Evolutionary conservation across 129 eudicot genomes (phyloP).

Genomic region (Flaveria trinervia): DNA sequence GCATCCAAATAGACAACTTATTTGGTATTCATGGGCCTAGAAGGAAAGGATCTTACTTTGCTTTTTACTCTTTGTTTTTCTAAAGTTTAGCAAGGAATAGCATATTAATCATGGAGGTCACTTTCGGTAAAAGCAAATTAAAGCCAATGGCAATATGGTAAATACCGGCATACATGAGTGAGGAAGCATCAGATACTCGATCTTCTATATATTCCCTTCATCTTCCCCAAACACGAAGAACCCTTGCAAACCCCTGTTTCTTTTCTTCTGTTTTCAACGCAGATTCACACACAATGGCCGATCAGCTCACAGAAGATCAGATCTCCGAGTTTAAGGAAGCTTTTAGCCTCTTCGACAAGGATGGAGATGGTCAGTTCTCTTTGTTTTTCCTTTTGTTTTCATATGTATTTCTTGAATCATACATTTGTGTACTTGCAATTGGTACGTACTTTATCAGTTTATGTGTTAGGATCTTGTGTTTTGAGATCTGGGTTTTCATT

Average conservation of each 20-base stretch:
- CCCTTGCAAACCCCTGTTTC: constrained; percentile 21
- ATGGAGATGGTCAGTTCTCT: constrained; percentile 49
- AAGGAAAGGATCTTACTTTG: constrained; percentile 20
- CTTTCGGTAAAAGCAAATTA: constrained; percentile 21
- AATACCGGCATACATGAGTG: background rate
- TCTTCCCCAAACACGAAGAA: constrained; percentile 14
- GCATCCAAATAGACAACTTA: background rate
- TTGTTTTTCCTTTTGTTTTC: background rate
- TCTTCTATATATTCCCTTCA: constrained; percentile 29
- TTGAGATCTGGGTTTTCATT: constrained; percentile 18
- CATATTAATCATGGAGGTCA: constrained; percentile 32
- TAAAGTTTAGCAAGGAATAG: constrained; percentile 17
- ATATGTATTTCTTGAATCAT: background rate
- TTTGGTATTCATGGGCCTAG: background rate
- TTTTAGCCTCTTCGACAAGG: constrained; percentile 58
- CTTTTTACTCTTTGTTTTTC: background rate
- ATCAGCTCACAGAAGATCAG: constrained; percentile 66
- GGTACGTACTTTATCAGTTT: background rate
- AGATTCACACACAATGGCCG: constrained; percentile 39
- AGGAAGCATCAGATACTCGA: constrained; percentile 20
- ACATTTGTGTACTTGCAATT: background rate
- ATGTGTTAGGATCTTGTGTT: no score
- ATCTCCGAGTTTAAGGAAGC: constrained; percentile 69
- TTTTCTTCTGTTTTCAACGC: background rate
- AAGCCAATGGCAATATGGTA: constrained; percentile 16